Conservation (phyloP, 768 basidiomycete genomes). For the Crepidotus variabilis region DNA sequence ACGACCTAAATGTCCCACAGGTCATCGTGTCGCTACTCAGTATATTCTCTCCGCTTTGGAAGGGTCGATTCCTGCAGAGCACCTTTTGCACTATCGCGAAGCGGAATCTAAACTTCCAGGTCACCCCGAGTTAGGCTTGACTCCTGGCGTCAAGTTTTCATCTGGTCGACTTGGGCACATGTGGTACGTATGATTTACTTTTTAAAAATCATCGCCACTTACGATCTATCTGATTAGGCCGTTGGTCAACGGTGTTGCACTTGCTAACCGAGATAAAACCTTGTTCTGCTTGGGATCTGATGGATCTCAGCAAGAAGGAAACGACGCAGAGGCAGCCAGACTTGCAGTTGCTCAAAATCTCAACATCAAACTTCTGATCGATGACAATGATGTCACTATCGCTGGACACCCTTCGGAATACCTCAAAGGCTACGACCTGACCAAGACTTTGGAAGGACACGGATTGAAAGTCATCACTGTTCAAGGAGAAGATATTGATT, state of each 20-base stretch:
- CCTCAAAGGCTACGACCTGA: slow-evolving; percentile 71
- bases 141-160: slow-evolving; percentile 91
- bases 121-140: slow-evolving; percentile 85
- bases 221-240: slow-evolving; percentile 37
- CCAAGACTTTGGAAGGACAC: slow-evolving; percentile 74
- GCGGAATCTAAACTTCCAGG: slow-evolving; percentile 86
- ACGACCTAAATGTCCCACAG: slow-evolving; percentile 29
- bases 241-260: slow-evolving; percentile 77
- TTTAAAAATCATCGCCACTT: background rate
- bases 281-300: slow-evolving; percentile 86
- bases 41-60: slow-evolving; percentile 80
- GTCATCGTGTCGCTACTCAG: slow-evolving; percentile 88
- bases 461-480: slow-evolving; percentile 74
- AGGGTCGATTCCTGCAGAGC: slow-evolving; percentile 65
- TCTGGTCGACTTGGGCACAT: slow-evolving; percentile 91
- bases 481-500: slow-evolving; percentile 77
- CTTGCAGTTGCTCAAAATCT: slow-evolving; percentile 80
- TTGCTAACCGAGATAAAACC: slow-evolving; percentile 74
- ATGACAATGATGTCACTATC: slow-evolving; percentile 91
- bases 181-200: slow-evolving; percentile 44
- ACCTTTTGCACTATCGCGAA: slow-evolving; percentile 81
- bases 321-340: slow-evolving; percentile 87
- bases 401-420: slow-evolving; percentile 89
- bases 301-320: slow-evolving; percentile 89
- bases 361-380: slow-evolving; percentile 84